These are phyloP conservation scores for Symbiodinium pilosum DNA, from an alignment of 73 alveolate species.

Conservation along the genomic window DNA sequence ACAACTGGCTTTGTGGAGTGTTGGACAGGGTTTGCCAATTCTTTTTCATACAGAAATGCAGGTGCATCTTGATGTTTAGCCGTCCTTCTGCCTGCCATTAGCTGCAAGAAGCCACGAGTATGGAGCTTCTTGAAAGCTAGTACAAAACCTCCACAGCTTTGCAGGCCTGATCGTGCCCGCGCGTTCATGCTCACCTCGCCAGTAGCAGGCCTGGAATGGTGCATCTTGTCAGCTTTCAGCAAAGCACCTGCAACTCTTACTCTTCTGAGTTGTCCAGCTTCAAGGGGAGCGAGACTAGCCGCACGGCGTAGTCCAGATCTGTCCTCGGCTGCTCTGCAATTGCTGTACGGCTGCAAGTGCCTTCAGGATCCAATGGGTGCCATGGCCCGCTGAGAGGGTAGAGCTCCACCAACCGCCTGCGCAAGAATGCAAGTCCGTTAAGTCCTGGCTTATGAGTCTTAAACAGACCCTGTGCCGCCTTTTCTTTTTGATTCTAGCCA, in stretches of 20 bases:
- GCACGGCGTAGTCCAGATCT: slow-evolving; percentile 64
- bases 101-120: too few species aligned
- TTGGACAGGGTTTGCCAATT: too few species aligned
- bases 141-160: too few species aligned
- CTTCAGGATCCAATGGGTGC: background rate
- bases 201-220: slow-evolving; percentile 31
- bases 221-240: too few species aligned
- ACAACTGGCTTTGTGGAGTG: too few species aligned
- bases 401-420: slow-evolving; percentile 80
- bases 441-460: background rate
- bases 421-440: background rate
- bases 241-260: too few species aligned
- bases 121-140: too few species aligned
- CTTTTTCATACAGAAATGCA: too few species aligned
- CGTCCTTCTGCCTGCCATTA: too few species aligned
- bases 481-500: background rate
- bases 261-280: background rate
- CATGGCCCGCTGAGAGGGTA: slow-evolving; percentile 49
- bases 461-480: background rate
- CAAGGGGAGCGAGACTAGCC: slow-evolving; percentile 20
- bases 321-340: slow-evolving; percentile 3
- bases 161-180: slow-evolving; percentile 60
- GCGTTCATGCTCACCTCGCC: slow-evolving; percentile 52
- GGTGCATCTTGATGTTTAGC: too few species aligned
- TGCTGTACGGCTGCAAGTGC: background rate